These are phyloP conservation scores for Excoecaria agallocha DNA, from an alignment of 345 rosid species.

Conservation along the genomic window DNA sequence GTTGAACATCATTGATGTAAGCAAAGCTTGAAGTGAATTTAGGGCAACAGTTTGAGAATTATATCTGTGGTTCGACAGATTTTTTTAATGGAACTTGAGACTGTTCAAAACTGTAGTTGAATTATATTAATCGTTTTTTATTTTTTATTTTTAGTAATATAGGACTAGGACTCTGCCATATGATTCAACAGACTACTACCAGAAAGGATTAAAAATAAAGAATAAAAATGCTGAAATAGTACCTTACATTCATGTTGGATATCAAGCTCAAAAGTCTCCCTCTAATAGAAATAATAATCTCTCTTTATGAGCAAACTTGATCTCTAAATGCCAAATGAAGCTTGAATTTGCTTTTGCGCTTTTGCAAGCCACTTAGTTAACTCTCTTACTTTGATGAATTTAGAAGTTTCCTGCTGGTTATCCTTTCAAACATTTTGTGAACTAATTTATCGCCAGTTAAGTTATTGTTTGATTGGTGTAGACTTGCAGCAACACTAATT, in stretches of 20 bases:
- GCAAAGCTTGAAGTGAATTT: neutral
- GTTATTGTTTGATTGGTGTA: neutral
- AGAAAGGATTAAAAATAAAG: neutral
- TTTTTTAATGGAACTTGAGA: too few species aligned
- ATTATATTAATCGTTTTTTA: too few species aligned
- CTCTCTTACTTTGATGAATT: neutral
- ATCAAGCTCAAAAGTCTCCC: neutral
- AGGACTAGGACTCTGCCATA: neutral
- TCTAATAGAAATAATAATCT: neutral
- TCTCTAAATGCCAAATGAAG: too few species aligned
- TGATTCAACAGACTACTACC: neutral
- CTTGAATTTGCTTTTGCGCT: neutral
- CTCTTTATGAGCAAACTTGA: neutral
- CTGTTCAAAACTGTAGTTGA: too few species aligned
- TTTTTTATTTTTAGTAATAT: neutral
- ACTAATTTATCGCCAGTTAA: too few species aligned
- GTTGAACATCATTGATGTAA: neutral
- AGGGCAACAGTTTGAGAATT: neutral
- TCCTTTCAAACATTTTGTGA: too few species aligned
- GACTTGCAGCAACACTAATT: too few species aligned
- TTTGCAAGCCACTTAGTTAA: neutral
- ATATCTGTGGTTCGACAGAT: neutral
- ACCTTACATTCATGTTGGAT: neutral
- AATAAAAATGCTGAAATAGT: neutral
- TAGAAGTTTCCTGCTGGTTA: neutral